A percentile compares a stretch with the other conserved stretches of the same genome.
phyloP scores from a whole-genome alignment of 208 protist species.

The Trichomonas gallinae region DNA sequence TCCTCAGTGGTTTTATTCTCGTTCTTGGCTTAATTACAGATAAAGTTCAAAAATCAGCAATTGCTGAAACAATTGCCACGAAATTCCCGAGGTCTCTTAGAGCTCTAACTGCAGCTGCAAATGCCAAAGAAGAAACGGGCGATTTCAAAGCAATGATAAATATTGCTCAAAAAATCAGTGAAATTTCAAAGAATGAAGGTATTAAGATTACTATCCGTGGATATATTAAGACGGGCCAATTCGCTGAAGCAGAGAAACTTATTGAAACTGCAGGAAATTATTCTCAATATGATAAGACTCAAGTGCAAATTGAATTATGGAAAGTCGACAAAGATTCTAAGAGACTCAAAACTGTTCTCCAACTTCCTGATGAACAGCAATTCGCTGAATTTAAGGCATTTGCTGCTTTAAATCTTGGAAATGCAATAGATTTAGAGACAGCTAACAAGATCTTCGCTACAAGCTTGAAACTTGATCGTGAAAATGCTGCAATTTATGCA shows the following conservation, averaged over 20 bases:
- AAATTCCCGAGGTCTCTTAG: not conserved
- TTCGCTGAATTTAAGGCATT: not conserved
- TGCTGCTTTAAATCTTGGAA: not conserved
- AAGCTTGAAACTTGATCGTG: not conserved
- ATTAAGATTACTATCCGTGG: not conserved
- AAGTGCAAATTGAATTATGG: not conserved
- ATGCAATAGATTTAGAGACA: not conserved
- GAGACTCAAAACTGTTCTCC: not conserved
- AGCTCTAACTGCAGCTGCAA: not conserved
- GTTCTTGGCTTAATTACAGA: not conserved
- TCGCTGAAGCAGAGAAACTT: not conserved
- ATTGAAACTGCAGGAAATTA: not conserved
- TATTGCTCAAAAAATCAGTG: not conserved
- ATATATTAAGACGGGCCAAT: not conserved
- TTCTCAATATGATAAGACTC: not conserved
- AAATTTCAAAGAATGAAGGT: not conserved
- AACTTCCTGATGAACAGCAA: not conserved
- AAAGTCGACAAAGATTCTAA: not conserved
- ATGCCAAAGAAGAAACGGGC: not conserved
- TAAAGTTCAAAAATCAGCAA: not conserved
- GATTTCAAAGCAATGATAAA: not conserved
- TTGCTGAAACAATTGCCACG: not conserved
- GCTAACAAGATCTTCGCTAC: not conserved
- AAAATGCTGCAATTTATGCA: not conserved
- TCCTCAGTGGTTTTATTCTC: not conserved